A percentile compares a stretch with the other conserved stretches of the same genome.
phyloP scores from a whole-genome alignment of 768 basidiomycete genomes.

The Boletus rubroflammeus region DNA sequence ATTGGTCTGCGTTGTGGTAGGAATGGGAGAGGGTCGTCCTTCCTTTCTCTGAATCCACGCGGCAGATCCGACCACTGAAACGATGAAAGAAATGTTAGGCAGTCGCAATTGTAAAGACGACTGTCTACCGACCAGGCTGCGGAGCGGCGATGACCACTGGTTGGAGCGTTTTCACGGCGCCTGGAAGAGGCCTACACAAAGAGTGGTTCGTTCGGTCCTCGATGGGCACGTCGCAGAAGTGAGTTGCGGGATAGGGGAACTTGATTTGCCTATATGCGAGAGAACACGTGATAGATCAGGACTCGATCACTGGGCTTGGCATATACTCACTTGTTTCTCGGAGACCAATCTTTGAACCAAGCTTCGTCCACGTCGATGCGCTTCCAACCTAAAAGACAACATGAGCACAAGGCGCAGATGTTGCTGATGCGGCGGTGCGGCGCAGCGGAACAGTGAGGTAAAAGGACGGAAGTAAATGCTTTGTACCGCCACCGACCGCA shows the following conservation, averaged over 20 bases:
- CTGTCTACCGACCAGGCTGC: slow-evolving; percentile 30
- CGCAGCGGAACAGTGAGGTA: background rate
- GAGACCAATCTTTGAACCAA: slow-evolving; percentile 37
- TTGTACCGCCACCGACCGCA: background rate
- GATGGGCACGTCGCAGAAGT: slow-evolving; percentile 37
- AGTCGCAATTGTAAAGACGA: background rate
- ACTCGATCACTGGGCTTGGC: background rate
- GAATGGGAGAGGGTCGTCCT: background rate
- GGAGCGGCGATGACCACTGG: slow-evolving; percentile 23
- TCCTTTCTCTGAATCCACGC: slow-evolving; percentile 24
- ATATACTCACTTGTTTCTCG: slow-evolving; percentile 23
- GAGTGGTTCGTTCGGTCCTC: slow-evolving; percentile 37
- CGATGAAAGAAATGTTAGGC: background rate
- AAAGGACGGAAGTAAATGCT: background rate
- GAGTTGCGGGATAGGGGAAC: slow-evolving; percentile 39
- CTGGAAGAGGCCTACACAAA: slow-evolving; percentile 45
- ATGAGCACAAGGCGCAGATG: background rate
- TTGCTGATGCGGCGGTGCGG: background rate
- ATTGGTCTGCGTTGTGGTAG: slow-evolving; percentile 1
- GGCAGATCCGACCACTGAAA: slow-evolving; percentile 29
- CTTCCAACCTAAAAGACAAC: slow-evolving; percentile 40
- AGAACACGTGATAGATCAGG: background rate
- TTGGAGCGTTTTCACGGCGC: slow-evolving; percentile 24
- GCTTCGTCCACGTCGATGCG: slow-evolving; percentile 40
- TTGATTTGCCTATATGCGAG: slow-evolving; percentile 25